Evolutionary conservation across 2,329 filamentous ascomycete genomes (phyloP).

Genomic region (Alternaria panax): DNA sequence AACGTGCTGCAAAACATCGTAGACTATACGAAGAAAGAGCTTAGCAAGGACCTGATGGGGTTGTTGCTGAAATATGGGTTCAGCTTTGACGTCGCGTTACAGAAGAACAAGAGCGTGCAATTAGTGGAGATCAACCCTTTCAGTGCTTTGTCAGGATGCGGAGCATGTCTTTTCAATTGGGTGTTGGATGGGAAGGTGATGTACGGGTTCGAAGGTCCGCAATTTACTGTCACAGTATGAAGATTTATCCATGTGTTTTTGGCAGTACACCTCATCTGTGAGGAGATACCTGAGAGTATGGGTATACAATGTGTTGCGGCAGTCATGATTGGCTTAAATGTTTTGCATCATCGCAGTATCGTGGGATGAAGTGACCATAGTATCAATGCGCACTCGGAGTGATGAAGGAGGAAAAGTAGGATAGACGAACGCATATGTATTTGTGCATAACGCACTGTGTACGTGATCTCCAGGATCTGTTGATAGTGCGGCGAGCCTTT

Average conservation of each 20-base stretch:
- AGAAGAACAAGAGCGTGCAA: conserved; percentile 36
- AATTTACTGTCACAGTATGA: background rate
- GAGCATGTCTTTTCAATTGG: conserved; percentile 59
- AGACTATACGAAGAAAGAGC: background rate
- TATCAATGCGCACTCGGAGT: too few relatives aligned
- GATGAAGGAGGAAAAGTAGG: too few relatives aligned
- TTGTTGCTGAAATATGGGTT: conserved; percentile 52
- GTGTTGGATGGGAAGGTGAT: conserved; percentile 48
- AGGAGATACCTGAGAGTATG: background rate
- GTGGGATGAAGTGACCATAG: too few relatives aligned
- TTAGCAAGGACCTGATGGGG: conserved; percentile 14
- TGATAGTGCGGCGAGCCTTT: background rate
- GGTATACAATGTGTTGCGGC: background rate
- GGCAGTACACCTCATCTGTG: background rate
- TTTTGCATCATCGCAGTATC: too few relatives aligned
- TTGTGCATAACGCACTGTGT: background rate
- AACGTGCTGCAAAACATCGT: conserved; percentile 5
- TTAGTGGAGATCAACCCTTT: conserved; percentile 59
- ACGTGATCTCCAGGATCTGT: background rate
- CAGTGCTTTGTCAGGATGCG: conserved; percentile 54
- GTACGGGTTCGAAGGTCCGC: conserved; percentile 43
- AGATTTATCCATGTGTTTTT: background rate
- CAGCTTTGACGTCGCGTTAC: conserved; percentile 54
- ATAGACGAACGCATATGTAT: background rate
- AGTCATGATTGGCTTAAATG: background rate